These are phyloP conservation scores for Streptanthus diversifolius DNA, from an alignment of 345 rosid genomes.

Conservation along the genomic window DNA sequence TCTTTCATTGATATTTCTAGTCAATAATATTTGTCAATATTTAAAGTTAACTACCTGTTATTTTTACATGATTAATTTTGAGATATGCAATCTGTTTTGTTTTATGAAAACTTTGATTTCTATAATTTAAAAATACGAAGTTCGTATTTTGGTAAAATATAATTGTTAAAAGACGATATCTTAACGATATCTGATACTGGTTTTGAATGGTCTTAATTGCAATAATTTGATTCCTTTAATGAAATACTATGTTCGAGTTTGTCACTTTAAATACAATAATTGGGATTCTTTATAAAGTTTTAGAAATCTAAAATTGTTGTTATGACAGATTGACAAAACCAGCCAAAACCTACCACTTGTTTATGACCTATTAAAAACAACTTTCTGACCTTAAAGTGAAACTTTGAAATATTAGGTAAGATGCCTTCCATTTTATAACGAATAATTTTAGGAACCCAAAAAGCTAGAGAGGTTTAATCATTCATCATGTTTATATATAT, in stretches of 20 bases:
- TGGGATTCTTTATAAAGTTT: background rate
- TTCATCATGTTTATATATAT: background rate
- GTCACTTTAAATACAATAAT: background rate
- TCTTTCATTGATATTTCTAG: background rate
- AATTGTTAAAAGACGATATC: background rate
- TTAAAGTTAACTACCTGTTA: background rate
- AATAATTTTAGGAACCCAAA: background rate
- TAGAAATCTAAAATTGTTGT: background rate
- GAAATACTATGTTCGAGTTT: background rate
- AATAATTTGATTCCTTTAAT: background rate
- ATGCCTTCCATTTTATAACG: background rate
- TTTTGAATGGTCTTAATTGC: background rate
- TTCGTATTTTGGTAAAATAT: background rate
- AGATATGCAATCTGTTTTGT: background rate
- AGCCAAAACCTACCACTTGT: slow-evolving; percentile 15
- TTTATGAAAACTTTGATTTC: background rate
- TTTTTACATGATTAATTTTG: background rate
- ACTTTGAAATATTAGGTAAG: background rate
- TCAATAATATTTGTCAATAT: background rate
- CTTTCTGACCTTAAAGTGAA: background rate
- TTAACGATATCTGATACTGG: background rate
- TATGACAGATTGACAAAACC: background rate
- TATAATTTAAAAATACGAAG: background rate
- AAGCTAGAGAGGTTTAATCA: background rate
- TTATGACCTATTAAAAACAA: background rate